Evolutionary conservation across 192 early-diverging fungal genomes (phyloP).

Genomic region (Polychytrium aggregatum): DNA sequence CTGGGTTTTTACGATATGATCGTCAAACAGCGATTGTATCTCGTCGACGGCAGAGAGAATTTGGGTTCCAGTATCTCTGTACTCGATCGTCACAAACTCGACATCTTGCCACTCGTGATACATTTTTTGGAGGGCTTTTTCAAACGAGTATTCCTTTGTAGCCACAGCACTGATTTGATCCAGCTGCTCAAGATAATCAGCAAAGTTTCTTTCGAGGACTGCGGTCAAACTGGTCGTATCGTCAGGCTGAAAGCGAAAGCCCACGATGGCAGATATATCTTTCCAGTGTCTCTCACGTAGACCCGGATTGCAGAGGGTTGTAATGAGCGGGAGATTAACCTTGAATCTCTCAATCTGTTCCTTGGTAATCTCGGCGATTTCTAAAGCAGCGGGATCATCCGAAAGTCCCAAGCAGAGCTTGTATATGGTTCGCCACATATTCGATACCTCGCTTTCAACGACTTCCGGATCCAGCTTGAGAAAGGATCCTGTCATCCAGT

Average conservation of each 20-base stretch:
- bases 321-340: constrained; percentile 42
- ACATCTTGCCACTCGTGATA: constrained; percentile 47
- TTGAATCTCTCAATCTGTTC: constrained; percentile 52
- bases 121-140: constrained; percentile 55
- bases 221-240: constrained; percentile 36
- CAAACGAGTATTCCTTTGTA: constrained; percentile 53
- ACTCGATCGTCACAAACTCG: constrained; percentile 39
- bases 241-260: constrained; percentile 50
- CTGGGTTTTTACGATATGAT: constrained; percentile 55
- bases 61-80: constrained; percentile 50
- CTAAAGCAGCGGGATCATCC: constrained; percentile 30
- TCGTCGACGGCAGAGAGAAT: constrained; percentile 39
- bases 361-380: constrained; percentile 46
- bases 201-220: constrained; percentile 43
- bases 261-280: constrained; percentile 46
- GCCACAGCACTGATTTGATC: constrained; percentile 40
- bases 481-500: constrained; percentile 51
- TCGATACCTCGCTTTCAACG: constrained; percentile 46
- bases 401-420: constrained; percentile 32
- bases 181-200: constrained; percentile 37
- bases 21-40: constrained; percentile 51
- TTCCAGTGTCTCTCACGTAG: constrained; percentile 46
- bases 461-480: constrained; percentile 48
- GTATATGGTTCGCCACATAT: constrained; percentile 49
- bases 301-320: constrained; percentile 47